These are phyloP conservation scores for Yamadazyma nakazawae DNA, from an alignment of 805 yeast species.

Conservation along the genomic window DNA sequence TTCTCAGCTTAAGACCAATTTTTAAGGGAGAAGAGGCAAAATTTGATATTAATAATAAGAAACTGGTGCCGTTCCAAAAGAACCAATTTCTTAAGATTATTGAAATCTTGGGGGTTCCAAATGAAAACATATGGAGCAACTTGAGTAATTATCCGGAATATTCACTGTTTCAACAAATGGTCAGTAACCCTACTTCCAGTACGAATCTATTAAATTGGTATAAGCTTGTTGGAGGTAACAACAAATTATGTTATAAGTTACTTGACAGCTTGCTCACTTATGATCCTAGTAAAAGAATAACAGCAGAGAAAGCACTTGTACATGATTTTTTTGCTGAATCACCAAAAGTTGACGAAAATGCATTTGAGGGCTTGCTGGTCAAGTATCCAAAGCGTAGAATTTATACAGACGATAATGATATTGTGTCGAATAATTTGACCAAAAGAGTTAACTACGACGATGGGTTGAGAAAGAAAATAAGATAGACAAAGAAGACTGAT, in stretches of 20 bases:
- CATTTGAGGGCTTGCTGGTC: constrained; percentile 70
- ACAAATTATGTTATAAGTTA: constrained; percentile 63
- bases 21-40: constrained; percentile 98
- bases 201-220: constrained; percentile 82
- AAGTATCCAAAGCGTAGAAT: constrained; percentile 86
- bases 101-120: constrained; percentile 92
- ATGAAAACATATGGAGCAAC: constrained; percentile 72
- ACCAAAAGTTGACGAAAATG: constrained; percentile 68
- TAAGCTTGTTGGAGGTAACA: constrained; percentile 73
- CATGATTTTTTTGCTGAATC: constrained; percentile 77
- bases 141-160: constrained; percentile 83
- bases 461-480: constrained; percentile 21
- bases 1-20: constrained; percentile 83
- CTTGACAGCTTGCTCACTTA: constrained; percentile 66
- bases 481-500: not conserved
- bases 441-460: constrained; percentile 19
- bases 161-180: constrained; percentile 44
- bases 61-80: constrained; percentile 89
- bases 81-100: constrained; percentile 88
- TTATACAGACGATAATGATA: constrained; percentile 83
- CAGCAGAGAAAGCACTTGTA: constrained; percentile 70
- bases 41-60: constrained; percentile 75
- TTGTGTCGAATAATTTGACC: constrained; percentile 31
- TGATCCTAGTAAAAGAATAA: constrained; percentile 77
- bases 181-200: constrained; percentile 43